These are phyloP conservation scores for Chlorophyllum brunneum DNA, from an alignment of 768 basidiomycete species.

Conservation along the genomic window DNA sequence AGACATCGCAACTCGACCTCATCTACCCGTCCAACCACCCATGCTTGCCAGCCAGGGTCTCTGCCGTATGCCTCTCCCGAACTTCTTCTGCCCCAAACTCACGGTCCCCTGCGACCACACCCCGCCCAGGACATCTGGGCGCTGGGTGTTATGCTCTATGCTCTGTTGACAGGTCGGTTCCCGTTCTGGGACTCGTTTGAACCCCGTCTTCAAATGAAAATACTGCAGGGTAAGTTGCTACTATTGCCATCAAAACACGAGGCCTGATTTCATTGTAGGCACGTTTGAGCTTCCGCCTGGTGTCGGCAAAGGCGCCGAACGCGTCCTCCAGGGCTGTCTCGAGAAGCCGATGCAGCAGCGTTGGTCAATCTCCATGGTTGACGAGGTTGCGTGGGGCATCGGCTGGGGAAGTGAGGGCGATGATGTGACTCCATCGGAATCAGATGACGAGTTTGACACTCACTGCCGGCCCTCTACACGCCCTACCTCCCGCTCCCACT, in stretches of 20 bases:
- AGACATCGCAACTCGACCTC: constrained; percentile 49
- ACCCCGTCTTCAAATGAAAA: constrained; percentile 88
- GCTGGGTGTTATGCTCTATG: constrained; percentile 84
- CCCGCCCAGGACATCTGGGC: constrained; percentile 97
- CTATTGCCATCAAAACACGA: not conserved
- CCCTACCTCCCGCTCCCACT: constrained; percentile 28
- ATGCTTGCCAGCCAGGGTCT: constrained; percentile 68
- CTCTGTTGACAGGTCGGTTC: constrained; percentile 76
- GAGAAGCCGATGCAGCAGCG: constrained; percentile 56
- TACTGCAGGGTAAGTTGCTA: constrained; percentile 61
- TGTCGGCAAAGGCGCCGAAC: constrained; percentile 59
- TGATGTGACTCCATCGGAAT: constrained; percentile 29
- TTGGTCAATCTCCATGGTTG: constrained; percentile 81
- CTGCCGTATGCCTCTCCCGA: constrained; percentile 91
- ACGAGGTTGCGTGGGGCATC: constrained; percentile 76
- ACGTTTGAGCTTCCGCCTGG: constrained; percentile 53
- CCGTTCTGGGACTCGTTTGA: constrained; percentile 91
- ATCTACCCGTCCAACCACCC: constrained; percentile 20
- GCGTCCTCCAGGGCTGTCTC: constrained; percentile 77
- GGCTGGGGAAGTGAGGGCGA: constrained; percentile 64
- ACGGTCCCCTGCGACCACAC: constrained; percentile 37
- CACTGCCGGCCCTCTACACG: constrained; percentile 15
- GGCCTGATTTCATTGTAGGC: constrained; percentile 46
- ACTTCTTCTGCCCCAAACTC: constrained; percentile 60
- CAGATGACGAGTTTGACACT: constrained; percentile 20